phyloP scores from a whole-genome alignment of 2,329 filamentous ascomycete genomes.

The Plenodomus biglobosus region DNA sequence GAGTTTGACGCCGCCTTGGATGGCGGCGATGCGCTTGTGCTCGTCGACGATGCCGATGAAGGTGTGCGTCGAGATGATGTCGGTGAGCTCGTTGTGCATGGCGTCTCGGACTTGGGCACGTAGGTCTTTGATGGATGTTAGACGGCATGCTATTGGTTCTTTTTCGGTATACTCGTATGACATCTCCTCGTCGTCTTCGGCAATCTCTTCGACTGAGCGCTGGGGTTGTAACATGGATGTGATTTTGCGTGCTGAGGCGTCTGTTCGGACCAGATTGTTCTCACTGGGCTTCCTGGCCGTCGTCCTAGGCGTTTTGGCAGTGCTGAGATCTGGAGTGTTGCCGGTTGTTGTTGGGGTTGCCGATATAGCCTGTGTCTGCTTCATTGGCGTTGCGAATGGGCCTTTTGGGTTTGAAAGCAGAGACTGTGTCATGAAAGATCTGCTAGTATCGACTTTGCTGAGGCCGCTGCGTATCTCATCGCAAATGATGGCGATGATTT shows the following conservation, averaged over 20 bases:
- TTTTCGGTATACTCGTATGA: conserved; percentile 74
- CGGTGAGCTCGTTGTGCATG: conserved; percentile 83
- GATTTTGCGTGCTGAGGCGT: conserved; percentile 87
- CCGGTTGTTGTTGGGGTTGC: conserved; percentile 21
- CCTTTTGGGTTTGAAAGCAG: conserved; percentile 57
- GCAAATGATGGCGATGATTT: conserved; percentile 87
- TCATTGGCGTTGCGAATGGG: conserved; percentile 46
- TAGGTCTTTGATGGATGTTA: conserved; percentile 84
- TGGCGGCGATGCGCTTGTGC: conserved; percentile 79
- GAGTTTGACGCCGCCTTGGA: conserved; percentile 89
- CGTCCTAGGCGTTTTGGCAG: conserved; percentile 34
- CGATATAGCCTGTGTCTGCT: conserved; percentile 32
- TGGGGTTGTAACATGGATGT: conserved; percentile 85
- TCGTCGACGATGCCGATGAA: conserved; percentile 95
- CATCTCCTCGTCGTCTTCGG: conserved; percentile 52
- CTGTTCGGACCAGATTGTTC: conserved; percentile 87
- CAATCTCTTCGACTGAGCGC: conserved; percentile 37
- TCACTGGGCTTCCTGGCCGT: conserved; percentile 61
- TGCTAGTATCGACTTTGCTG: conserved; percentile 85
- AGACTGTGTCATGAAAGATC: conserved; percentile 92
- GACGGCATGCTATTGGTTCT: conserved; percentile 67
- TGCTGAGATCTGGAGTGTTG: conserved; percentile 27
- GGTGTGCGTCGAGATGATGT: conserved; percentile 82
- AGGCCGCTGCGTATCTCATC: conserved; percentile 75
- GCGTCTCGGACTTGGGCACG: conserved; percentile 76